Percentiles rank a stretch among this genome's conserved stretches.
These are phyloP conservation scores for Candida sithepensis DNA, from an alignment of 805 yeast genomes.

Conservation along the genomic window DNA sequence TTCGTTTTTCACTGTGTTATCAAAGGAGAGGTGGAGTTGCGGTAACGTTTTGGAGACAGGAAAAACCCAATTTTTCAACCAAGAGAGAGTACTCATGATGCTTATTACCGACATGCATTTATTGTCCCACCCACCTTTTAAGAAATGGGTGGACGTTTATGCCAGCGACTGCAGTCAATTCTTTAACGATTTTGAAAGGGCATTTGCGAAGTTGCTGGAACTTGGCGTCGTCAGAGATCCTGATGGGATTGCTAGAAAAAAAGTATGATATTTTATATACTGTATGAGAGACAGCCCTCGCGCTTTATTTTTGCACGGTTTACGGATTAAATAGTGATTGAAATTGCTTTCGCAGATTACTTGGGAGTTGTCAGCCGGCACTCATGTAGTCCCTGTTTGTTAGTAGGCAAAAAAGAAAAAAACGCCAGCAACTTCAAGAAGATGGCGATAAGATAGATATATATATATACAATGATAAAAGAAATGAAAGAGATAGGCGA, in stretches of 20 bases:
- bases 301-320: too few species aligned
- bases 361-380: too few species aligned
- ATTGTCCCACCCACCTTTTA: conserved; percentile 56
- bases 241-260: conserved; percentile 28
- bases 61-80: conserved; percentile 35
- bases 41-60: conserved; percentile 41
- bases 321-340: too few species aligned
- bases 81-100: conserved; percentile 64
- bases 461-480: background rate
- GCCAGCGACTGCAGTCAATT: conserved; percentile 63
- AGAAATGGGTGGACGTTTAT: conserved; percentile 59
- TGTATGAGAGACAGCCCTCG: too few species aligned
- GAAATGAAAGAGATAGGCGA: background rate
- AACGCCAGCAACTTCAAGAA: too few species aligned
- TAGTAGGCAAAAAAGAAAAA: too few species aligned
- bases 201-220: conserved; percentile 62
- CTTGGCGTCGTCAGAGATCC: conserved; percentile 35
- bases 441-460: too few species aligned
- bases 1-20: conserved; percentile 40
- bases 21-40: conserved; percentile 43
- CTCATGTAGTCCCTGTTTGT: too few species aligned
- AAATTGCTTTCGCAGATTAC: too few species aligned
- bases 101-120: conserved; percentile 72
- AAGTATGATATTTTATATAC: background rate
- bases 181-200: conserved; percentile 60